Evolutionary conservation across 2,329 filamentous ascomycete genomes (phyloP).

Genomic region (Sarocladium strictum): DNA sequence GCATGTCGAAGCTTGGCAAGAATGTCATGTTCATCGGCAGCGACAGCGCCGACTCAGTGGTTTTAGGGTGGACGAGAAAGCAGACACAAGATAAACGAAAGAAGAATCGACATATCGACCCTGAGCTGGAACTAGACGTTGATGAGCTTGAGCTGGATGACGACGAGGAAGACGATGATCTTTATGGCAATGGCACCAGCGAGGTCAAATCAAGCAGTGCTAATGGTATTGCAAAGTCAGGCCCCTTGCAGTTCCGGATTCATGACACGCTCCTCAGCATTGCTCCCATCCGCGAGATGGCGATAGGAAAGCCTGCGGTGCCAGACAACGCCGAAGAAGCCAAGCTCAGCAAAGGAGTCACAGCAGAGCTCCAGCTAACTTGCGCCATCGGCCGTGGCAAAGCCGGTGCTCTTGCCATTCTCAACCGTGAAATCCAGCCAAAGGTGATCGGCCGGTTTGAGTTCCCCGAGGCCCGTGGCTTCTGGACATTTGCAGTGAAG

Average conservation of each 20-base stretch:
- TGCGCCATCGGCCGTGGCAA: constrained; percentile 58
- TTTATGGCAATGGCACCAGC: constrained; percentile 58
- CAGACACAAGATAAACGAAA: constrained; percentile 59
- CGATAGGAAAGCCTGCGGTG: constrained; percentile 54
- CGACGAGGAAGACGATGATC: constrained; percentile 59
- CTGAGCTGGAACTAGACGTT: constrained; percentile 38
- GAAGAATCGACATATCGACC: constrained; percentile 53
- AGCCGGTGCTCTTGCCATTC: constrained; percentile 64
- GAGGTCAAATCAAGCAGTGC: constrained; percentile 43
- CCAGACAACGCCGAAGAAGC: constrained; percentile 38
- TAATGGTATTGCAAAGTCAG: constrained; percentile 41
- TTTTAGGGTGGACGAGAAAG: constrained; percentile 74
- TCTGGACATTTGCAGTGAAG: constrained; percentile 75
- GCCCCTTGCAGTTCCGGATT: constrained; percentile 66
- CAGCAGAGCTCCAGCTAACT: constrained; percentile 53
- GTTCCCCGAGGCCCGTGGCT: constrained; percentile 64
- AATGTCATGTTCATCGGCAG: constrained; percentile 78
- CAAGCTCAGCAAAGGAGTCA: constrained; percentile 37
- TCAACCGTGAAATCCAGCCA: constrained; percentile 75
- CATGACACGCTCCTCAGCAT: constrained; percentile 74
- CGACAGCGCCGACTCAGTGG: constrained; percentile 71
- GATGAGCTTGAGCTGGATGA: constrained; percentile 50
- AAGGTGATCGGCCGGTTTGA: constrained; percentile 63
- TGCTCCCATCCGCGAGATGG: constrained; percentile 71
- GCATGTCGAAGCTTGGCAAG: constrained; percentile 61